A percentile compares a stretch with the other conserved stretches of the same genome.
Conservation (phyloP, 306 rosid species). For the Coriaria nepalensis region DNA sequence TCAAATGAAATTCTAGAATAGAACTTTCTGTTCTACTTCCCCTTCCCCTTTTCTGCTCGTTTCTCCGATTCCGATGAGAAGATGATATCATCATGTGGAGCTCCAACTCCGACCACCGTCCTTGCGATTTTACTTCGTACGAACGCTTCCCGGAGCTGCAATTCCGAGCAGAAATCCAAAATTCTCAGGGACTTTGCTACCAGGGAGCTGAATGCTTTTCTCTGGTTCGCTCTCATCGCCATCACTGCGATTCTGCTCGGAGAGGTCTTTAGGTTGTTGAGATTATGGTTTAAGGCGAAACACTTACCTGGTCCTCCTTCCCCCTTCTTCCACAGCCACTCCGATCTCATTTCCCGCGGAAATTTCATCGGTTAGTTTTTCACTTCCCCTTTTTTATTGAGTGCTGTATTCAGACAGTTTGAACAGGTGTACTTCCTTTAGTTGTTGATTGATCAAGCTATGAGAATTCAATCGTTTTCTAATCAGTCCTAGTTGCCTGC, state of each 20-base stretch:
- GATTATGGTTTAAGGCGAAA: conserved; percentile 32
- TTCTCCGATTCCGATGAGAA: conserved; percentile 17
- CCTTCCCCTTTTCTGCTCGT: not conserved
- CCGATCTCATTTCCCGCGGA: conserved; percentile 33
- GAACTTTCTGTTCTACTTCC: not conserved
- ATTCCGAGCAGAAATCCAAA: conserved; percentile 10
- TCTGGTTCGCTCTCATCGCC: conserved; percentile 42
- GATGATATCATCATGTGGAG: conserved; percentile 29
- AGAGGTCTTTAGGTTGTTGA: conserved; percentile 21
- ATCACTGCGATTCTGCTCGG: conserved; percentile 33
- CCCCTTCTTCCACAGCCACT: conserved; percentile 46
- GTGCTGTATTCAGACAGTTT: not conserved
- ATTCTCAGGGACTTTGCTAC: conserved; percentile 34
- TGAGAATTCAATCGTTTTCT: no score
- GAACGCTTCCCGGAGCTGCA: conserved; percentile 10
- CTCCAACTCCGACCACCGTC: conserved; percentile 14
- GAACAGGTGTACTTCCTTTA: not conserved
- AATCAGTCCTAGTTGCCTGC: not conserved
- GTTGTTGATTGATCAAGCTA: no score
- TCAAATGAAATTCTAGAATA: no score
- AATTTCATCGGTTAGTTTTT: conserved; percentile 33
- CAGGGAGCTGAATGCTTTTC: conserved; percentile 65
- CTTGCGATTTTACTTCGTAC: conserved; percentile 26
- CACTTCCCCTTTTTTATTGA: not conserved
- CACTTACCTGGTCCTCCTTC: conserved; percentile 52